Evolutionary conservation across 78 protist genomes (phyloP).

Genomic region (Thecamonas trahens): DNA sequence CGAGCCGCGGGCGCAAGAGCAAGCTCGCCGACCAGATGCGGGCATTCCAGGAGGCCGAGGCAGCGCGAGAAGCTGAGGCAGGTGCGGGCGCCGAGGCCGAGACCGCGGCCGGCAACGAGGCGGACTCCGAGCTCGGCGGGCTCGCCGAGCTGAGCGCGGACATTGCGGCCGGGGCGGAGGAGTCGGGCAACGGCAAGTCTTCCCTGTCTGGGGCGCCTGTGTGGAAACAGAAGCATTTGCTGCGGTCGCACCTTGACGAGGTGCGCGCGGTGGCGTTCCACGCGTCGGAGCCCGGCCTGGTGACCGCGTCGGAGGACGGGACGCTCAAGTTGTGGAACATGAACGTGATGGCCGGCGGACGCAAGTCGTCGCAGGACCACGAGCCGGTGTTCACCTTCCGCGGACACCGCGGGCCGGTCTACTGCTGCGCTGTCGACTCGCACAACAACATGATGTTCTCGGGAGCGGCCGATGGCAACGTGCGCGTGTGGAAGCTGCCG

Average conservation of each 20-base stretch:
- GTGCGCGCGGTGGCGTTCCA: conserved; percentile 51
- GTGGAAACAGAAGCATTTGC: conserved; percentile 30
- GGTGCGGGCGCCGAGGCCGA: too few relatives aligned
- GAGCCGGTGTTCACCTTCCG: conserved; percentile 53
- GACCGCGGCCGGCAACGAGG: too few relatives aligned
- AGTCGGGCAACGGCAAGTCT: too few relatives aligned
- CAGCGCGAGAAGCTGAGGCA: too few relatives aligned
- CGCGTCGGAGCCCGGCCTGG: conserved; percentile 23
- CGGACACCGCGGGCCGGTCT: conserved; percentile 55
- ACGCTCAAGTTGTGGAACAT: conserved; percentile 49
- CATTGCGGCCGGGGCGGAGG: too few relatives aligned
- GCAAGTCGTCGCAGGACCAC: conserved; percentile 26
- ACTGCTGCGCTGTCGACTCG: conserved; percentile 19
- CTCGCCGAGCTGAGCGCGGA: too few relatives aligned
- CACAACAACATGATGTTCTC: conserved; percentile 20
- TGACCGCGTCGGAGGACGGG: conserved; percentile 46
- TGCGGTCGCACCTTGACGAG: conserved; percentile 51
- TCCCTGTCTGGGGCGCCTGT: conserved; percentile 22
- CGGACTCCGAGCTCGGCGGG: too few relatives aligned
- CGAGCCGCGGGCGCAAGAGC: too few relatives aligned
- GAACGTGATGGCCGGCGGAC: conserved; percentile 7
- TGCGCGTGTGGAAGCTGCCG: conserved; percentile 54
- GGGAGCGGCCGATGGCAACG: conserved; percentile 45
- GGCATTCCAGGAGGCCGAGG: too few relatives aligned
- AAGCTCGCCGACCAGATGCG: too few relatives aligned